Conservation (phyloP, 306 rosid species). For the Rubus parviflorus region DNA sequence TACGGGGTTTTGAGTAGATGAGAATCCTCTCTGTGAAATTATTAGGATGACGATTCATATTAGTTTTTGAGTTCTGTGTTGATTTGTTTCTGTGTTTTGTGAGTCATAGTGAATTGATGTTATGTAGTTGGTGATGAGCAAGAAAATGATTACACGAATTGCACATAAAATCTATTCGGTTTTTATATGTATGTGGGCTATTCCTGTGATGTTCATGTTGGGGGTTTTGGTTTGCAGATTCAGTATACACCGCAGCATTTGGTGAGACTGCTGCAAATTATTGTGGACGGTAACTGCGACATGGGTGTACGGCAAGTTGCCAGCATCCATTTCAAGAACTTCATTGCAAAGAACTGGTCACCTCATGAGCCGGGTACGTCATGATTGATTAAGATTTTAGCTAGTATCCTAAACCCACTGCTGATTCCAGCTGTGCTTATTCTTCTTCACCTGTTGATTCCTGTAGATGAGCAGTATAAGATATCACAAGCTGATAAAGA, state of each 20-base stretch:
- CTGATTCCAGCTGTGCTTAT: slow-evolving; percentile 19
- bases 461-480: slow-evolving; percentile 67
- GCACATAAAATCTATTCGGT: background rate
- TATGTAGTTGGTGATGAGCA: background rate
- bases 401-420: background rate
- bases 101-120: background rate
- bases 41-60: background rate
- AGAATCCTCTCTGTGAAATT: background rate
- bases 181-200: background rate
- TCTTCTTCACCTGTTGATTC: slow-evolving; percentile 13
- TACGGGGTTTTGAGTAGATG: background rate
- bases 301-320: slow-evolving; percentile 93
- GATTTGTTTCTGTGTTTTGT: background rate
- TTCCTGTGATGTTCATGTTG: background rate
- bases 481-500: slow-evolving; percentile 79
- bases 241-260: slow-evolving; percentile 93
- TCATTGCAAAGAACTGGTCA: slow-evolving; percentile 88
- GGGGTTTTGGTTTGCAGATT: slow-evolving; percentile 45
- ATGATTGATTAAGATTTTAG: slow-evolving; percentile 16
- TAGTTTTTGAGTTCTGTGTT: background rate
- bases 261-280: slow-evolving; percentile 82
- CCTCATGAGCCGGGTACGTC: slow-evolving; percentile 69
- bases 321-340: slow-evolving; percentile 96
- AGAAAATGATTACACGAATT: background rate
- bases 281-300: slow-evolving; percentile 77